Percentiles rank a stretch among this genome's conserved stretches.
Evolutionary conservation across 139 green algal genomes (phyloP).

Genomic region (Tetraselmis striata): DNA sequence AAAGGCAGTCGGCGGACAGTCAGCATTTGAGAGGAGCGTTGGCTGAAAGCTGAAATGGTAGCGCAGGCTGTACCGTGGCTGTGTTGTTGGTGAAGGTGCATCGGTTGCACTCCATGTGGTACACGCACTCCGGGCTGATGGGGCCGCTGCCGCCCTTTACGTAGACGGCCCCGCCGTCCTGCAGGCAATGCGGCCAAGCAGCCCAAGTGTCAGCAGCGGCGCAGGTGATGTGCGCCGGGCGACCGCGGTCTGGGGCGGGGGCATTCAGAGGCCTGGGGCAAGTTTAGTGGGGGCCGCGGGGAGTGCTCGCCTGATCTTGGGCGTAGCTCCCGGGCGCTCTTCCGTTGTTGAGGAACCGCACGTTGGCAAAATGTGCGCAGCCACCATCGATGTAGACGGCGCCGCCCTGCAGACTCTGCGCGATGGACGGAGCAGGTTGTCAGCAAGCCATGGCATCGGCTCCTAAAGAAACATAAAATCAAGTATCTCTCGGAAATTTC

Average conservation of each 20-base stretch:
- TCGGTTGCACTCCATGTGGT: not conserved
- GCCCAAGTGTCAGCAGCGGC: not conserved
- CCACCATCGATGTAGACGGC: not conserved
- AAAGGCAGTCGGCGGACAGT: too few species aligned
- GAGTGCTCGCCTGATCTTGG: not conserved
- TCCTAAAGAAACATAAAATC: too few species aligned
- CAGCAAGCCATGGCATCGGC: too few species aligned
- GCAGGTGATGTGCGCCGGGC: too few species aligned
- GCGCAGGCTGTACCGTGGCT: not conserved
- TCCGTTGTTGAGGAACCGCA: not conserved
- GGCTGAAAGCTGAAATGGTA: too few species aligned
- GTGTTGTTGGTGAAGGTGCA: not conserved
- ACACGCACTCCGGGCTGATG: not conserved
- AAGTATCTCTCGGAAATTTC: not conserved
- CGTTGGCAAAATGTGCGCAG: not conserved
- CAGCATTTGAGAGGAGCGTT: too few species aligned
- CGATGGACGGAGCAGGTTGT: too few species aligned
- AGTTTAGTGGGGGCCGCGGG: too few species aligned
- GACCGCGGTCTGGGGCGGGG: too few species aligned
- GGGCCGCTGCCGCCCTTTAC: not conserved
- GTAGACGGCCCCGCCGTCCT: not conserved
- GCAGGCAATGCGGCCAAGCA: not conserved
- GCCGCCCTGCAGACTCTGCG: not conserved
- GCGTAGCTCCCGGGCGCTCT: not conserved
- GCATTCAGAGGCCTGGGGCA: too few species aligned